A percentile compares a stretch with the other conserved stretches of the same genome.
phyloP scores from a whole-genome alignment of 2,329 filamentous ascomycete genomes.

The Verticillium albo-atrum region DNA sequence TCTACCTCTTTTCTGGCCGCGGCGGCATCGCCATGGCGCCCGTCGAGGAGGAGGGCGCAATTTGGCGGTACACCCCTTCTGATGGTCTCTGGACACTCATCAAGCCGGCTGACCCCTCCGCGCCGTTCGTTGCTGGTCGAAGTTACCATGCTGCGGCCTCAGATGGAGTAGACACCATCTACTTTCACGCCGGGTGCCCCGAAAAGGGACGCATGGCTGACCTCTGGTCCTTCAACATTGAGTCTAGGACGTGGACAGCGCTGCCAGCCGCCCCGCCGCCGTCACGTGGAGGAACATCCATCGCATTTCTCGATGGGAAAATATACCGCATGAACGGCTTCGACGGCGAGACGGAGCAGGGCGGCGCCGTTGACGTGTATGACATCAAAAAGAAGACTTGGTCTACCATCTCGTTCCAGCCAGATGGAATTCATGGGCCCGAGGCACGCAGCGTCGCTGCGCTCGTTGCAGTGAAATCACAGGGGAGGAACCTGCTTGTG shows the following conservation, averaged over 20 bases:
- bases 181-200: conserved; percentile 58
- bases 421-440: conserved; percentile 22
- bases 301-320: conserved; percentile 29
- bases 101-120: conserved; percentile 26
- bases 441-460: conserved; percentile 25
- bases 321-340: conserved; percentile 62
- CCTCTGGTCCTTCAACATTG: conserved; percentile 54
- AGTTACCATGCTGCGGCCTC: conserved; percentile 53
- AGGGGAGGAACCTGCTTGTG: conserved; percentile 21
- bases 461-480: conserved; percentile 16
- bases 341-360: conserved; percentile 55
- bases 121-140: conserved; percentile 37
- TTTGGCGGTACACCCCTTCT: conserved; percentile 50
- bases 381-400: conserved; percentile 18
- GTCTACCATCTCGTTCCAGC: conserved; percentile 16
- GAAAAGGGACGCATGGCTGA: conserved; percentile 51
- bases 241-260: conserved; percentile 42
- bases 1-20: conserved; percentile 61
- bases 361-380: conserved; percentile 49
- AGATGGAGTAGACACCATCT: conserved; percentile 38
- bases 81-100: conserved; percentile 40
- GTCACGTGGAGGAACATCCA: conserved; percentile 47
- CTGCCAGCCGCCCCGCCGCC: conserved; percentile 49
- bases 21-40: conserved; percentile 56
- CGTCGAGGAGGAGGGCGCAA: conserved; percentile 49